phyloP scores from a whole-genome alignment of 208 protist genomes.

The Herpetomonas samuelpessoai region DNA sequence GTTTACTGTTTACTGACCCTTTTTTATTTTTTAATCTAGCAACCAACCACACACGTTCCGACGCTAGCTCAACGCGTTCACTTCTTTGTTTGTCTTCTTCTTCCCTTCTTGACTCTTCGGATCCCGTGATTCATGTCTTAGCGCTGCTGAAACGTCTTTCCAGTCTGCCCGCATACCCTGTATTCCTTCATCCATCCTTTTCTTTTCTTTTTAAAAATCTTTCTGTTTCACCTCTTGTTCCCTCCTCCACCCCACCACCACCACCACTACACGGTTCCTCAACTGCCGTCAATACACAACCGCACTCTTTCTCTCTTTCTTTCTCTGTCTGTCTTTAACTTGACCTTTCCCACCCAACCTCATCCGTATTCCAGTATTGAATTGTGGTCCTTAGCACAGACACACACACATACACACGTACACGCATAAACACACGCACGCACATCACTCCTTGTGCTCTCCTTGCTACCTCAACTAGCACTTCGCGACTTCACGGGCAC shows the following conservation, averaged over 20 bases:
- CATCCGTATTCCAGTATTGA: no score
- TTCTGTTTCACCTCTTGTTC: slow-evolving; percentile 1
- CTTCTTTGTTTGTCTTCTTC: background rate
- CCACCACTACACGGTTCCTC: no score
- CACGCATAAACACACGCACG: slow-evolving; percentile 12
- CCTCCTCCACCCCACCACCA: no score
- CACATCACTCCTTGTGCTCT: slow-evolving; percentile 10
- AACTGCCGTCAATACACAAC: background rate
- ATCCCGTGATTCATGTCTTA: no score
- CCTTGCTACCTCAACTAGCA: background rate
- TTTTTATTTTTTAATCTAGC: no score
- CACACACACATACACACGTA: background rate
- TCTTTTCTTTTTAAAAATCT: slow-evolving; percentile 5
- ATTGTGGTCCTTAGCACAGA: background rate
- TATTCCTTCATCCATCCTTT: no score
- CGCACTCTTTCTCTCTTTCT: background rate
- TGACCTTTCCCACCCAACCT: no score
- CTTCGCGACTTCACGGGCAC: no score
- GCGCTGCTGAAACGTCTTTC: no score
- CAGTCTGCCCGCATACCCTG: no score
- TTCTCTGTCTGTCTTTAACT: background rate
- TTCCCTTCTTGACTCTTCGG: background rate
- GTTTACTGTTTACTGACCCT: no score
- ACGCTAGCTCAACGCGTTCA: background rate
- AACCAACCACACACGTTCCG: no score